Conservation (phyloP, 2,329 filamentous ascomycete species). For the Fusarium sp. region DNA sequence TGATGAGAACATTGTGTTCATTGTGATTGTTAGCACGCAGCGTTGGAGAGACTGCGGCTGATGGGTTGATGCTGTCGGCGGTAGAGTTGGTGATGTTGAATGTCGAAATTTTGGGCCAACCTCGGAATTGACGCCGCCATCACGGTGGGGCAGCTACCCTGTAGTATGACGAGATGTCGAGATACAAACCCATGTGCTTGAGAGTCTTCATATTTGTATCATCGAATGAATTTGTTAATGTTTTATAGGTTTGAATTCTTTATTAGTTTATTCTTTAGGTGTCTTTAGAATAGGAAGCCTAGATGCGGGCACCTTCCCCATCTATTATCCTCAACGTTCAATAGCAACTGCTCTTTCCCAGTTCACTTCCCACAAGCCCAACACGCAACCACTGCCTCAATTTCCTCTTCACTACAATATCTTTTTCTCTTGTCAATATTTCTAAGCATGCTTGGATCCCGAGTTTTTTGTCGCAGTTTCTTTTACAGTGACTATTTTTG, state of each 20-base stretch:
- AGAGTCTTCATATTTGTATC: background rate
- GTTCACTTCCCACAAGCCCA: too few relatives aligned
- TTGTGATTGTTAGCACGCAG: constrained; percentile 21
- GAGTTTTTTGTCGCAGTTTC: too few relatives aligned
- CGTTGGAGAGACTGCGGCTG: constrained; percentile 21
- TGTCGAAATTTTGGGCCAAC: constrained; percentile 45
- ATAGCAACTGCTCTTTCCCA: too few relatives aligned
- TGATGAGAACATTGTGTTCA: constrained; percentile 46
- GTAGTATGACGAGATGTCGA: background rate
- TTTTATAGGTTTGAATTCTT: accelerated
- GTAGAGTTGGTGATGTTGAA: constrained; percentile 35
- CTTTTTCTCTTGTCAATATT: too few relatives aligned
- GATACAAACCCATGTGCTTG: background rate
- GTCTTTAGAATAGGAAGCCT: too few relatives aligned
- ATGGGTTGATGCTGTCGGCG: constrained; percentile 26
- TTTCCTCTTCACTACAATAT: too few relatives aligned
- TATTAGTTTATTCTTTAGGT: too few relatives aligned
- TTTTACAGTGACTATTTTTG: too few relatives aligned
- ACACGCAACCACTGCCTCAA: too few relatives aligned
- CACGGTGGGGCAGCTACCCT: constrained; percentile 37
- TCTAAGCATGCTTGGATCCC: too few relatives aligned
- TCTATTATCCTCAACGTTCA: too few relatives aligned
- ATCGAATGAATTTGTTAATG: accelerated
- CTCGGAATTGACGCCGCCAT: constrained; percentile 37
- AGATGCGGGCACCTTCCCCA: too few relatives aligned